A percentile compares a stretch with the other conserved stretches of the same genome.
These are phyloP conservation scores for Pythium periplocum DNA, from an alignment of 352 stramenopile genomes.

Conservation along the genomic window DNA sequence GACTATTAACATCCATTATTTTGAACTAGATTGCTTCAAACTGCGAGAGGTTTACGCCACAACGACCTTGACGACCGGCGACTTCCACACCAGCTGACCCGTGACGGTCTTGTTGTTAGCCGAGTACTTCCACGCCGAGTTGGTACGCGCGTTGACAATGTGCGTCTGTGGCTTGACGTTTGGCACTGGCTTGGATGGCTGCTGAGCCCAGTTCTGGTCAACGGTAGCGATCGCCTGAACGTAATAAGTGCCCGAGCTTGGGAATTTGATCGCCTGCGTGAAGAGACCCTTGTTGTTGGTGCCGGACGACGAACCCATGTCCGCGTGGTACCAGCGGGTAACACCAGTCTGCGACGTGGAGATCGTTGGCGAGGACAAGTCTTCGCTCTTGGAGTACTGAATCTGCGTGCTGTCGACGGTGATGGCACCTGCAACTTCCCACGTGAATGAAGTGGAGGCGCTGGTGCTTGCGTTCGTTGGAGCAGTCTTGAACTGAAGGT, in stretches of 20 bases:
- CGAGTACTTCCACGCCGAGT: constrained; percentile 40
- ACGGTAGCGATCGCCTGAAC: constrained; percentile 52
- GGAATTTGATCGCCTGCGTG: constrained; percentile 30
- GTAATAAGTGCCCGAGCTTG: constrained; percentile 38
- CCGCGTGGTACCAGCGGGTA: constrained; percentile 59
- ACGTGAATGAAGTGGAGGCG: constrained; percentile 24
- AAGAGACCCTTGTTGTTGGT: constrained; percentile 50
- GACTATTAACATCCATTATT: too few relatives aligned
- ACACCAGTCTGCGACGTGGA: constrained; percentile 38
- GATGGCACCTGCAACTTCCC: constrained; percentile 49
- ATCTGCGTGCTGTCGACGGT: constrained; percentile 58
- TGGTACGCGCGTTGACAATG: constrained; percentile 68
- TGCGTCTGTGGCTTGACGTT: constrained; percentile 59
- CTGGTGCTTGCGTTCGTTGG: constrained; percentile 15
- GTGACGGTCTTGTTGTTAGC: constrained; percentile 57
- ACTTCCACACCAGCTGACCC: constrained; percentile 57
- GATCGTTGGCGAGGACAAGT: constrained; percentile 19
- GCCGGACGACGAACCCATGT: constrained; percentile 24
- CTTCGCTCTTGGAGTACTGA: constrained; percentile 29
- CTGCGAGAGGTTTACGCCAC: background rate
- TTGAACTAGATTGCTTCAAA: too few relatives aligned
- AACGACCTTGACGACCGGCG: constrained; percentile 19
- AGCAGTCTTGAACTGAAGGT: constrained; percentile 57
- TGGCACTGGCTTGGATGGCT: constrained; percentile 30
- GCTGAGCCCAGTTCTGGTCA: constrained; percentile 57